phyloP scores from a whole-genome alignment of 2,329 filamentous ascomycete genomes.

The Mycocentrospora acerina region DNA sequence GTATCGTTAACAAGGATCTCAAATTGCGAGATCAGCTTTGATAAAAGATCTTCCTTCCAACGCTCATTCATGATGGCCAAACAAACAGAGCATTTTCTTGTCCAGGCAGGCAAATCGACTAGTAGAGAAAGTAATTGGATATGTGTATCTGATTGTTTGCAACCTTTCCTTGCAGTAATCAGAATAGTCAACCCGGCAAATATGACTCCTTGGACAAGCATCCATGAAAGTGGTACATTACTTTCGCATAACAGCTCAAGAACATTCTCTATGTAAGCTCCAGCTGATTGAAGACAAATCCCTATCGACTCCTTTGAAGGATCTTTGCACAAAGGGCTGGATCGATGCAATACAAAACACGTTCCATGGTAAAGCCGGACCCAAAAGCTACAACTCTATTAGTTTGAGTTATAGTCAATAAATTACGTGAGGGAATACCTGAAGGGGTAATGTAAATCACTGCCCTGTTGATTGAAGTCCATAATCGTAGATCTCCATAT shows the following conservation, averaged over 20 bases:
- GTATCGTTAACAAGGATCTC: constrained; percentile 3
- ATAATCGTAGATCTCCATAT: neutral
- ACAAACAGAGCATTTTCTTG: constrained; percentile 3
- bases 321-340: constrained; percentile 1
- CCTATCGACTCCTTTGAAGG: neutral
- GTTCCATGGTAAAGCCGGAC: constrained; percentile 4
- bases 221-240: constrained; percentile 3
- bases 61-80: constrained; percentile 7
- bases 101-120: constrained; percentile 4
- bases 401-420: neutral
- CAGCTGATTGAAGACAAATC: neutral
- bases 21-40: constrained; percentile 1
- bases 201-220: constrained; percentile 5
- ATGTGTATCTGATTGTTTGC: neutral
- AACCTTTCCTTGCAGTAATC: neutral
- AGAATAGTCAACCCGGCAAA: constrained; percentile 5
- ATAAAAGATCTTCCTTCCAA: constrained; percentile 2
- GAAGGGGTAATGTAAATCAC: neutral
- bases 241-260: neutral
- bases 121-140: neutral
- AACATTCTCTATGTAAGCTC: constrained; percentile 1
- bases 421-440: neutral
- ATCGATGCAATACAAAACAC: constrained; percentile 2
- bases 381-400: constrained; percentile 1
- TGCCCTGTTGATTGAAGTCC: neutral